Percentiles rank a stretch among this genome's conserved stretches.
These are phyloP conservation scores for Trypanosoma platydactyli DNA, from an alignment of 208 protist species.

Conservation along the genomic window DNA sequence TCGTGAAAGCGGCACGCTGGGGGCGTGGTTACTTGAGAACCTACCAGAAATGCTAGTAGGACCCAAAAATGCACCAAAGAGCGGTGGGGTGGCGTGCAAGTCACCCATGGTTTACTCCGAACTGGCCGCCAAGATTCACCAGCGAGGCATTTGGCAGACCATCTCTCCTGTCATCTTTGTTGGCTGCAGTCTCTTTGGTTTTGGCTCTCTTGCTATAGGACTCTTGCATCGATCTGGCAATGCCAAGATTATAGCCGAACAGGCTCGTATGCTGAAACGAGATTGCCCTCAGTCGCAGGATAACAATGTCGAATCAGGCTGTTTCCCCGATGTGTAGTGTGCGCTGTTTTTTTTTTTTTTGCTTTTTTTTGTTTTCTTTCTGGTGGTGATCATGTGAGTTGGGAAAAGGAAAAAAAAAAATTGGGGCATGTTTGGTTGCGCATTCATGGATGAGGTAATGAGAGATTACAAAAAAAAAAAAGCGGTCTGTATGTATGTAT, in stretches of 20 bases:
- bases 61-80: background rate
- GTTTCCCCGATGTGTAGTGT: no score
- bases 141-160: background rate
- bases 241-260: constrained; percentile 65
- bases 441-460: background rate
- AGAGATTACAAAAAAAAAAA: constrained; percentile 1
- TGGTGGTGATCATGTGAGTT: background rate
- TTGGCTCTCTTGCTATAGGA: constrained; percentile 51
- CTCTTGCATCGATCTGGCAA: constrained; percentile 71
- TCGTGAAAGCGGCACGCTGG: background rate
- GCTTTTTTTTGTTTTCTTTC: no score
- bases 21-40: background rate
- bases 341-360: no score
- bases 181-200: constrained; percentile 33
- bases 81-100: background rate
- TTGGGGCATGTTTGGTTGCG: background rate
- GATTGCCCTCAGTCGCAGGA: background rate
- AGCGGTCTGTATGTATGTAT: background rate
- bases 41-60: background rate
- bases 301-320: no score
- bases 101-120: background rate
- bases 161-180: constrained; percentile 17
- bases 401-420: constrained; percentile 6
- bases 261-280: constrained; percentile 31
- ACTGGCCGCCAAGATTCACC: constrained; percentile 7